These are phyloP conservation scores for Fusarium stilboides DNA, from an alignment of 2,329 filamentous ascomycete genomes.

Conservation along the genomic window DNA sequence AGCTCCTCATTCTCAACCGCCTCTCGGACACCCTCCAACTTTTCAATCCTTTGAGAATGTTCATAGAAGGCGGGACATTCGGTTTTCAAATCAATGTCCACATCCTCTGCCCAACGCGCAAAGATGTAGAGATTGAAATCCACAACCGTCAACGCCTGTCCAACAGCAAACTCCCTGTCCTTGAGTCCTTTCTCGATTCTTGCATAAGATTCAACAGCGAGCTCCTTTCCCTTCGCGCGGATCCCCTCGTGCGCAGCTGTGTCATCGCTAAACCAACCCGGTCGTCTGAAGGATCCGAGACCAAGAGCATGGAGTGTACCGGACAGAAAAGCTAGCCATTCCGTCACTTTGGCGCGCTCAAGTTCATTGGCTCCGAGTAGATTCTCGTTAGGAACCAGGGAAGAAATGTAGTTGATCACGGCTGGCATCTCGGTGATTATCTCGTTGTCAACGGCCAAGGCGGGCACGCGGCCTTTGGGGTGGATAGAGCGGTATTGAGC, in stretches of 20 bases:
- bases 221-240: slow-evolving; percentile 2
- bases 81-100: slow-evolving; percentile 21
- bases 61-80: slow-evolving; percentile 14
- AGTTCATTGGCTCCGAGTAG: slow-evolving; percentile 44
- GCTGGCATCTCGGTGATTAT: slow-evolving; percentile 55
- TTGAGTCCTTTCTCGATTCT: slow-evolving; percentile 18
- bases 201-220: slow-evolving; percentile 2
- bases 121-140: slow-evolving; percentile 46
- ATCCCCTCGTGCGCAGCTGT: slow-evolving; percentile 3
- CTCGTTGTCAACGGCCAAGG: slow-evolving; percentile 48
- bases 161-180: slow-evolving; percentile 7
- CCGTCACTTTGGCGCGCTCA: slow-evolving; percentile 46
- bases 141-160: slow-evolving; percentile 24
- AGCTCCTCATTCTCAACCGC: slow-evolving; percentile 24
- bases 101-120: slow-evolving; percentile 34
- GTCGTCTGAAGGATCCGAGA: slow-evolving; percentile 47
- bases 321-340: slow-evolving; percentile 56
- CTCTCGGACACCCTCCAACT: slow-evolving; percentile 15
- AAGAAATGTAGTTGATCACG: slow-evolving; percentile 53
- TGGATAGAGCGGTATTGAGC: slow-evolving; percentile 52
- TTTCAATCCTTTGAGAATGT: slow-evolving; percentile 11
- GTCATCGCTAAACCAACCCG: slow-evolving; percentile 49
- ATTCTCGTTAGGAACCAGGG: slow-evolving; percentile 33
- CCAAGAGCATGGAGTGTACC: slow-evolving; percentile 52
- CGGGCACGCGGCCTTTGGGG: slow-evolving; percentile 52